phyloP scores from a whole-genome alignment of 495 filamentous ascomycete species.

The Cercophora samala region DNA sequence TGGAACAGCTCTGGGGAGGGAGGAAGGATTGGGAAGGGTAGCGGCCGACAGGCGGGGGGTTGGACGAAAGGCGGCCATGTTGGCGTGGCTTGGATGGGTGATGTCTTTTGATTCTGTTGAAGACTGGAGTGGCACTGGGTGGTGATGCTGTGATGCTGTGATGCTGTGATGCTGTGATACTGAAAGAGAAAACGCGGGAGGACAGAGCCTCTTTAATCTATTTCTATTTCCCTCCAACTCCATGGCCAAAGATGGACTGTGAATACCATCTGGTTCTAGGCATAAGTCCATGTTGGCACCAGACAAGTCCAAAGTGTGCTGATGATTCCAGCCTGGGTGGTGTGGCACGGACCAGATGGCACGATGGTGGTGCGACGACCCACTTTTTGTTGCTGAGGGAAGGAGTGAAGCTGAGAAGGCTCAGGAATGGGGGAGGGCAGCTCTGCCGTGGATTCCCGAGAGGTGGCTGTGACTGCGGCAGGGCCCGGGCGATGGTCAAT shows the following conservation, averaged over 20 bases:
- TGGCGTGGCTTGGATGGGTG: neutral
- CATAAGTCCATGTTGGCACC: neutral
- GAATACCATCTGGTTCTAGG: neutral
- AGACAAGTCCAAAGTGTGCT: neutral
- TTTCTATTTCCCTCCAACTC: neutral
- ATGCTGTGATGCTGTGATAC: neutral
- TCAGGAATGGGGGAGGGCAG: neutral
- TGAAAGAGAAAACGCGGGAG: neutral
- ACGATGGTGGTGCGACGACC: neutral
- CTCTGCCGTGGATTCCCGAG: neutral
- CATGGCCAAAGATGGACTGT: neutral
- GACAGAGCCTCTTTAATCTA: constrained; percentile 7
- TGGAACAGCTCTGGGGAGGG: neutral
- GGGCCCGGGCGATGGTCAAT: neutral
- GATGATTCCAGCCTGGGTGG: neutral
- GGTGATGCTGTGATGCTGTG: neutral
- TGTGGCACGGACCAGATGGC: neutral
- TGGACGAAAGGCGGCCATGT: constrained; percentile 9
- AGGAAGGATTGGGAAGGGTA: neutral
- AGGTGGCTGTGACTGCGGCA: neutral
- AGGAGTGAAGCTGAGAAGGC: neutral
- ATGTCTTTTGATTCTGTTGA: neutral
- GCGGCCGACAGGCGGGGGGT: neutral
- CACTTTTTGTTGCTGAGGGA: neutral
- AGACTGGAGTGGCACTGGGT: too few relatives aligned